Percentiles rank a stretch among this genome's conserved stretches.
These are phyloP conservation scores for Eudorina sp. DNA, from an alignment of 139 green algal genomes.

Conservation along the genomic window DNA sequence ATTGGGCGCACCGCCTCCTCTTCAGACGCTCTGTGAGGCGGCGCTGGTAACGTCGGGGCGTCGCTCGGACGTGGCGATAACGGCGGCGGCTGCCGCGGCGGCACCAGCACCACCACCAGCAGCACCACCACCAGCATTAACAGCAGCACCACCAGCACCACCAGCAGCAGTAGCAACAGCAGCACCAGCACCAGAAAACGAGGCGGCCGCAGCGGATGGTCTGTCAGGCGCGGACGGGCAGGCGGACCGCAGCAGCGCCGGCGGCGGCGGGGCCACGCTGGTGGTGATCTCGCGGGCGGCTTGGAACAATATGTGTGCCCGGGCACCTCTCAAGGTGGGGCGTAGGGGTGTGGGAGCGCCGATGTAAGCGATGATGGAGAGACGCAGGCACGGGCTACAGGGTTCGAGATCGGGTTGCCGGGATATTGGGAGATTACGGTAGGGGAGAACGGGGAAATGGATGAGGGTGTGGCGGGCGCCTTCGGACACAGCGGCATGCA, in stretches of 20 bases:
- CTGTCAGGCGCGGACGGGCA: neutral
- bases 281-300: neutral
- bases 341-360: neutral
- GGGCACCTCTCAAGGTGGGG: conserved; percentile 1
- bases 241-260: neutral
- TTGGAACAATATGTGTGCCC: conserved; percentile 17
- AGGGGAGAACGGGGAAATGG: too few species aligned
- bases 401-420: too few species aligned
- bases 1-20: too few species aligned
- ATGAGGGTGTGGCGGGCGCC: too few species aligned
- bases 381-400: too few species aligned
- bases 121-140: neutral
- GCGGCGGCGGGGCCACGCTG: neutral
- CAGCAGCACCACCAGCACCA: too few species aligned
- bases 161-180: too few species aligned
- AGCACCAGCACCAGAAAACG: too few species aligned
- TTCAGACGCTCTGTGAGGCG: conserved; percentile 14
- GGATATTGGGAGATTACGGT: too few species aligned
- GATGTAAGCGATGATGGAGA: too few species aligned
- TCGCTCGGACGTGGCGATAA: neutral
- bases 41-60: conserved; percentile 26
- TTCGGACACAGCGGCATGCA: too few species aligned
- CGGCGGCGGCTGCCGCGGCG: neutral
- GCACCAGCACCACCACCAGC: neutral
- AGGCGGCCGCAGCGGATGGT: too few species aligned